These are phyloP conservation scores for Daldinia loculata DNA, from an alignment of 495 filamentous ascomycete genomes.

Conservation along the genomic window DNA sequence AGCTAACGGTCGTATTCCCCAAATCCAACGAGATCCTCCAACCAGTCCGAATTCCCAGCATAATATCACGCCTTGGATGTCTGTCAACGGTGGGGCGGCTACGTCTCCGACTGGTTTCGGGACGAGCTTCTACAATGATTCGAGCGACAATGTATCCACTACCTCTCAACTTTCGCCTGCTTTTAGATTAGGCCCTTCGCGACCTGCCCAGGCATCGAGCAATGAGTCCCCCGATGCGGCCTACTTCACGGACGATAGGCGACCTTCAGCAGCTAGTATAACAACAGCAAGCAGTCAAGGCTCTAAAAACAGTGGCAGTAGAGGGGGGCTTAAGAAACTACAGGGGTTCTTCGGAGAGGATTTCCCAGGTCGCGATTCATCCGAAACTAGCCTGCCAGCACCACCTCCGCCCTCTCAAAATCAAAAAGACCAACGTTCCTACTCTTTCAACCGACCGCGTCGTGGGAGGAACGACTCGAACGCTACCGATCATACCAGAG, in stretches of 20 bases:
- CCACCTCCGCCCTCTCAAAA: slow-evolving; percentile 53
- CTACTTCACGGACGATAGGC: slow-evolving; percentile 75
- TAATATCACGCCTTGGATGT: slow-evolving; percentile 59
- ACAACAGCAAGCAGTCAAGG: slow-evolving; percentile 88
- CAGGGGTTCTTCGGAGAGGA: slow-evolving; percentile 92
- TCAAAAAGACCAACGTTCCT: slow-evolving; percentile 63
- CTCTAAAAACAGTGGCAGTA: slow-evolving; percentile 76
- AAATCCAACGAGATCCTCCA: slow-evolving; percentile 63
- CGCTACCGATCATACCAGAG: slow-evolving; percentile 66
- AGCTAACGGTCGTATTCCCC: slow-evolving; percentile 61
- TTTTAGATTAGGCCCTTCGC: slow-evolving; percentile 70
- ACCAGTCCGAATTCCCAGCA: slow-evolving; percentile 56
- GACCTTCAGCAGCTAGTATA: slow-evolving; percentile 88
- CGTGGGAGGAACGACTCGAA: slow-evolving; percentile 82
- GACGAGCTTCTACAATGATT: slow-evolving; percentile 71
- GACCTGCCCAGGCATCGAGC: slow-evolving; percentile 55
- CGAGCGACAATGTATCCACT: slow-evolving; percentile 67
- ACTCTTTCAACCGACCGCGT: slow-evolving; percentile 64
- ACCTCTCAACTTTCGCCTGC: slow-evolving; percentile 69
- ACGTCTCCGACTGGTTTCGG: slow-evolving; percentile 43
- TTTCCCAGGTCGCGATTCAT: slow-evolving; percentile 71
- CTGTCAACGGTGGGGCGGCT: slow-evolving; percentile 47
- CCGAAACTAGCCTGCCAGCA: slow-evolving; percentile 72
- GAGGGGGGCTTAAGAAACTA: slow-evolving; percentile 75
- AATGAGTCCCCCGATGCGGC: slow-evolving; percentile 74